These are phyloP conservation scores for Coelastrella sp. DNA, from an alignment of 139 green algal species.

Conservation along the genomic window DNA sequence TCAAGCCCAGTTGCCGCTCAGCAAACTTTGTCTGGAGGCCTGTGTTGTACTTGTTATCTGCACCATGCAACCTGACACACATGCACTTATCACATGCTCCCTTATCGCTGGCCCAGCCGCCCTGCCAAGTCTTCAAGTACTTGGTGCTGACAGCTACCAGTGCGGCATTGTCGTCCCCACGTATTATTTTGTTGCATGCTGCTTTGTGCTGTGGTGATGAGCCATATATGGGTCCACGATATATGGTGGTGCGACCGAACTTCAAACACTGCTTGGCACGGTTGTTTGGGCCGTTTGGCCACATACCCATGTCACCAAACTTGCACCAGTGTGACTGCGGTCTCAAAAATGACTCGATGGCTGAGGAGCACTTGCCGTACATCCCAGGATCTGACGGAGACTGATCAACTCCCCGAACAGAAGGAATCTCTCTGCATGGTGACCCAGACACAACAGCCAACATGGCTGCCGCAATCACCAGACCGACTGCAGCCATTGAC, in stretches of 20 bases:
- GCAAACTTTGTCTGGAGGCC: constrained; percentile 38
- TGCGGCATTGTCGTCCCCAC: constrained; percentile 1
- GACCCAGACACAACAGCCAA: background rate
- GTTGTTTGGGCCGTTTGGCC: constrained; percentile 6
- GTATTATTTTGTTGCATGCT: constrained; percentile 45
- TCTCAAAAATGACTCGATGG: background rate
- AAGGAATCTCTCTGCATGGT: constrained; percentile 28
- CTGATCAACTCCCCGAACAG: background rate
- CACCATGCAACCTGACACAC: constrained; percentile 49
- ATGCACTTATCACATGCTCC: constrained; percentile 47
- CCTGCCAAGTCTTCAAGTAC: constrained; percentile 50
- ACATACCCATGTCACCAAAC: constrained; percentile 18
- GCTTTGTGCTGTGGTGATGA: constrained; percentile 32
- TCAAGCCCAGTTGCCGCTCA: constrained; percentile 6
- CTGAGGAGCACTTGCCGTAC: constrained; percentile 41
- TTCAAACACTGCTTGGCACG: constrained; percentile 47
- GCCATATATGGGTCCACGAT: constrained; percentile 46
- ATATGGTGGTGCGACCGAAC: constrained; percentile 48
- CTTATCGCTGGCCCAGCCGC: constrained; percentile 41
- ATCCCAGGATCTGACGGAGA: constrained; percentile 21
- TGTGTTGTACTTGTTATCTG: constrained; percentile 31
- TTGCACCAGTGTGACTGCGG: constrained; percentile 44
- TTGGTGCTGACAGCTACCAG: constrained; percentile 49
- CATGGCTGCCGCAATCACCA: background rate
- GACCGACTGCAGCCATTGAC: background rate